These are phyloP conservation scores for Chlorella sorokiniana DNA, from an alignment of 139 green algal genomes.

Conservation along the genomic window DNA sequence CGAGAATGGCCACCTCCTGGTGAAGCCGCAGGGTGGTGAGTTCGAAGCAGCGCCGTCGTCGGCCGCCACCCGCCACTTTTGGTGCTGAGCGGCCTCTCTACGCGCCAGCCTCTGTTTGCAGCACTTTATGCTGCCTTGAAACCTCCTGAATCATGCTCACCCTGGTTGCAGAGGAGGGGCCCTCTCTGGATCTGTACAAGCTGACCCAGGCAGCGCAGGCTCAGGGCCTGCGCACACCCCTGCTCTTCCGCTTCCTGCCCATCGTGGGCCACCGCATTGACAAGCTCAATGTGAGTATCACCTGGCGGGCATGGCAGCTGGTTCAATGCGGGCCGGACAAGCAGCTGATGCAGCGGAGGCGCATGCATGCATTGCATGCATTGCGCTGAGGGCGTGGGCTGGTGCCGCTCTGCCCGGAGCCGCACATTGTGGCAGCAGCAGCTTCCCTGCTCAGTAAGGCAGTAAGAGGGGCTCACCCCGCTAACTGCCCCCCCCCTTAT, in stretches of 20 bases:
- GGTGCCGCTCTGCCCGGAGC: too few species aligned
- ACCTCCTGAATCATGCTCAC: background rate
- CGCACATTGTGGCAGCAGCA: too few species aligned
- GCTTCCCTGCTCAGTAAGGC: background rate
- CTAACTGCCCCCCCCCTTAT: background rate
- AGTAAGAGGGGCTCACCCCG: background rate
- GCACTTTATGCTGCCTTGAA: background rate
- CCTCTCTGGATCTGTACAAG: conserved; percentile 24
- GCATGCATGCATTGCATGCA: background rate
- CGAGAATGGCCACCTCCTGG: conserved; percentile 34
- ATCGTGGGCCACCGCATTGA: conserved; percentile 47
- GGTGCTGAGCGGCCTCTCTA: background rate
- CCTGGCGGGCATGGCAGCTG: background rate
- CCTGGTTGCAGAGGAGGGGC: conserved; percentile 36
- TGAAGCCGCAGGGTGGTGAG: conserved; percentile 25
- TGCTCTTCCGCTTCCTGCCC: conserved; percentile 60
- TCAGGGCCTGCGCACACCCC: conserved; percentile 36
- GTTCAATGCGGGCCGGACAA: background rate
- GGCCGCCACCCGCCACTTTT: background rate
- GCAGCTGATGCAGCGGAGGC: background rate
- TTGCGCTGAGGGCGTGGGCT: background rate
- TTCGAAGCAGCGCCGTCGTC: background rate
- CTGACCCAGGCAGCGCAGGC: conserved; percentile 29
- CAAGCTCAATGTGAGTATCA: conserved; percentile 37
- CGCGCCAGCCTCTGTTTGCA: too few species aligned